Evolutionary conservation across 345 rosid genomes (phyloP), one percentile per base, ranked within the genome.

Genomic region (Draba incana): DNA sequence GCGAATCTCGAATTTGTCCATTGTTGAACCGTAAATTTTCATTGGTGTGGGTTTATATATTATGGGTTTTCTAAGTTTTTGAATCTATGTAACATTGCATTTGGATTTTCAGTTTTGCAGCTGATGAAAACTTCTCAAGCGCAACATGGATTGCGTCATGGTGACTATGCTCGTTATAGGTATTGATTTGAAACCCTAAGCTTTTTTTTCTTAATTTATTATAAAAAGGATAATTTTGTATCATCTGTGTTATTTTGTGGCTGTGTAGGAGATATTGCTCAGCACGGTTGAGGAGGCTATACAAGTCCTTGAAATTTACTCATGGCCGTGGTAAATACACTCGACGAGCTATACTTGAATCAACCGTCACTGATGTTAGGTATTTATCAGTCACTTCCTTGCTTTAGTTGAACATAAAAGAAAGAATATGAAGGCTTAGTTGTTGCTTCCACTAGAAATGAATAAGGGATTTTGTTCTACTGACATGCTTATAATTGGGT

Each of bases 61-160:
- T 66, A 49, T 4, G n/a, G n/a, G n/a, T n/a, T n/a, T n/a, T n/a
- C n/a, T 20, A 52, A 10, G 25, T 54, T 57, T 57, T 25, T 41
- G 45, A 66, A 65, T 43, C 25, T 11, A 13, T 73, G 43, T 6
- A 30, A 44, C 3, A 27, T 35, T 38, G 59, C 65, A 62, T 63
- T 50, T 28, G 58, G 44, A 2, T 64, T 54, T 49, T 35, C 84
- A 94, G 99, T 92, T 64, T 72, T 94, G 83, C 96, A 89, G 84
- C 86, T 94, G 47, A 79, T 89, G 71, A 94, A 92, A 70, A 74
- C 97, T 57, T 86, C 98, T 57, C 97, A 94, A 79, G 87, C 92
- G 89, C 99, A 94, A 78, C 99, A 94, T 67, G 99, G 98, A 57
- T 70, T 94, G 84, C 93, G 98, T 56, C 99, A 88, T 38, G 96